phyloP scores from a whole-genome alignment of 306 rosid genomes.

The Cotoneaster glaucophyllus region DNA sequence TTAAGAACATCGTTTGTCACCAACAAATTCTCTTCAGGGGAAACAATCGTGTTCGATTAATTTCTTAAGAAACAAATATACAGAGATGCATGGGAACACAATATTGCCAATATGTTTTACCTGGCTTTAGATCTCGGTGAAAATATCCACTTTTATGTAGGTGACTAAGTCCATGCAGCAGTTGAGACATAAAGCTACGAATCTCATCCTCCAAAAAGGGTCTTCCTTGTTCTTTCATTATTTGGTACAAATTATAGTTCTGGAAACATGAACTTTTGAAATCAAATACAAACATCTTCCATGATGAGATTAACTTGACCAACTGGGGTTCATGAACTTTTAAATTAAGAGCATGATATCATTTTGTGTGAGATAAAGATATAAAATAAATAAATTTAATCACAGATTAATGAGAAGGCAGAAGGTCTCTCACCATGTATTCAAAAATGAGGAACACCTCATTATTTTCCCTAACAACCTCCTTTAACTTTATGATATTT shows the following conservation, averaged over 20 bases:
- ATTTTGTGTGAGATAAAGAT: background rate
- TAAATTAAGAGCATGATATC: slow-evolving; percentile 4
- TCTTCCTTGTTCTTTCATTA: slow-evolving; percentile 59
- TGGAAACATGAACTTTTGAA: slow-evolving; percentile 31
- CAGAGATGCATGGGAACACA: background rate
- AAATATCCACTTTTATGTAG: slow-evolving; percentile 70
- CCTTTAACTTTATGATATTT: slow-evolving; percentile 75
- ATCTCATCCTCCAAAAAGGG: slow-evolving; percentile 73
- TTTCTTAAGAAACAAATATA: slow-evolving; percentile 6
- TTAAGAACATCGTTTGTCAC: slow-evolving; percentile 68
- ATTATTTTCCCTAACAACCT: slow-evolving; percentile 63
- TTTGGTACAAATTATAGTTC: slow-evolving; percentile 71
- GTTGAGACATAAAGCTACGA: slow-evolving; percentile 59
- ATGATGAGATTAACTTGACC: background rate
- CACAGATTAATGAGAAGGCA: background rate
- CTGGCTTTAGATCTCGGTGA: slow-evolving; percentile 85
- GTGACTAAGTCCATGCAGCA: slow-evolving; percentile 64
- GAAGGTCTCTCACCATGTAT: slow-evolving; percentile 54
- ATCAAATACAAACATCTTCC: slow-evolving; percentile 26
- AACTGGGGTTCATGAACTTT: slow-evolving; percentile 8
- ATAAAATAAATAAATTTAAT: background rate
- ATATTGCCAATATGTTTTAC: slow-evolving; percentile 21
- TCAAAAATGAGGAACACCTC: slow-evolving; percentile 79
- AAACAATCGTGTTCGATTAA: slow-evolving; percentile 6
- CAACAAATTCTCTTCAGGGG: slow-evolving; percentile 63